Evolutionary conservation across 768 basidiomycete species (phyloP), one percentile per base, ranked within the genome.

Genomic region (Boletus subcaerulescens): DNA sequence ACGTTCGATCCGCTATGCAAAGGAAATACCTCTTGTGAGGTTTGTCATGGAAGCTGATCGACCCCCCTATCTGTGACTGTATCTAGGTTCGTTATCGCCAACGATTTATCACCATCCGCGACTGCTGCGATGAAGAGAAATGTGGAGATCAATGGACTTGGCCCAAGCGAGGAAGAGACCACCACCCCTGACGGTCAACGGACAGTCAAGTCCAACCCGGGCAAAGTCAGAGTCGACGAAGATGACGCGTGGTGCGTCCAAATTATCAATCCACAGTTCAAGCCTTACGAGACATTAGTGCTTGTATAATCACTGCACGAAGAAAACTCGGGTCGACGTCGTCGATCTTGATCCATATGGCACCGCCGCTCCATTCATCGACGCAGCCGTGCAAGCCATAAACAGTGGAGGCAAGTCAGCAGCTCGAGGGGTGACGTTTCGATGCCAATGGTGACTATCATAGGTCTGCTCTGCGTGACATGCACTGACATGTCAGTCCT

Each of bases 331-430:
- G 3, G 94, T 98, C 18, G 95, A 98, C 59, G 91, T 91, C 29
- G 86, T 99, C n/a, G 97, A 99, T 69, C 80, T 99, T 26, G 97
- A 99, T 68, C 97, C 97, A 0, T 99, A 98, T 64, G 97, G 97
- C 1, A 96, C 93, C 10, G 97, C 97, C 0, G 89, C 93, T 5
- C 97, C 96, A 3, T 99, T 99, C 68, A 87, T 99, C 26, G 97
- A 99, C 62, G 87, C 87, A 20, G 94, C 96, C 0, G 86, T 99
- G 15, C 94, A 98, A 63, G 84, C 84, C 53, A 77, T 97, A 10
- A 82, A 84, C 32, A 94, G 95, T 60, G 94, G 91, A 68, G 96
- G 95, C 87, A 56, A 61, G 79, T 67, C 15, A n/a, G 32, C 9
- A 39, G 18, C 42, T 24, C 41, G 29, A 15, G 9, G 13, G 35